Base-by-base conservation (phyloP, 1,284 basidiomycete species). In the Ustilago shanxiensis region DNA sequence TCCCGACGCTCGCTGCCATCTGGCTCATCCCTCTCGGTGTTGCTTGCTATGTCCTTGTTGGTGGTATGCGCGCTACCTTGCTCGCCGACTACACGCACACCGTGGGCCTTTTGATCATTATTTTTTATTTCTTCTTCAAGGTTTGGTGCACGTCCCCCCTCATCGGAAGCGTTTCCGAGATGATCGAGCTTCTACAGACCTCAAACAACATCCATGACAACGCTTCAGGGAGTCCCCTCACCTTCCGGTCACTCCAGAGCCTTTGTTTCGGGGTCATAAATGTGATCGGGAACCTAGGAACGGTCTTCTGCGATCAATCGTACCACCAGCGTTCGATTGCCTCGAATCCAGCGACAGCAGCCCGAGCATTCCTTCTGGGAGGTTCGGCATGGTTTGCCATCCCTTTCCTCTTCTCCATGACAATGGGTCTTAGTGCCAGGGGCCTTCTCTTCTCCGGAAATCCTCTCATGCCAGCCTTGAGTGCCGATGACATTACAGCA, bases 231-330 rank as follows among this genome's bases (percentile, higher is more conserved):
- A 89, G 88, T 4, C 92, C 92, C 84, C 86, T 92, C 24, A 92
- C 95, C 4, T 92, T 97, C 88, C 90, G 93, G 31, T 93, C 91
- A 6, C 90, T 90, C 85, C 90, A 91, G 61, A 95, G 93, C 0
- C 87, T 97, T 28, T 92, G 95, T 66, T 97, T 97, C 77, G 93
- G 93, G 26, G 90, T 95, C 11, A 92, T 95, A 86, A 95, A 95
- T 86, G 90, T 89, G n/a, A 66, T 65, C 60, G 79, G 83, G 11
- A 83, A 84, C 50, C 61, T 85, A 0, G 81, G 71, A 0, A 79
- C 78, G 9, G 93, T 93, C 5, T 93, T 93, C 85, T 89, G 90
- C 80, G 92, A 93, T 70, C 88, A 89, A 81, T 85, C 85, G 47
- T 87, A 87, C 66, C 83, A 84, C 91, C 94, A 95, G 85, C 90